These are phyloP conservation scores for Tetramitus jugosus DNA, from an alignment of 208 protist genomes.

Conservation along the genomic window DNA sequence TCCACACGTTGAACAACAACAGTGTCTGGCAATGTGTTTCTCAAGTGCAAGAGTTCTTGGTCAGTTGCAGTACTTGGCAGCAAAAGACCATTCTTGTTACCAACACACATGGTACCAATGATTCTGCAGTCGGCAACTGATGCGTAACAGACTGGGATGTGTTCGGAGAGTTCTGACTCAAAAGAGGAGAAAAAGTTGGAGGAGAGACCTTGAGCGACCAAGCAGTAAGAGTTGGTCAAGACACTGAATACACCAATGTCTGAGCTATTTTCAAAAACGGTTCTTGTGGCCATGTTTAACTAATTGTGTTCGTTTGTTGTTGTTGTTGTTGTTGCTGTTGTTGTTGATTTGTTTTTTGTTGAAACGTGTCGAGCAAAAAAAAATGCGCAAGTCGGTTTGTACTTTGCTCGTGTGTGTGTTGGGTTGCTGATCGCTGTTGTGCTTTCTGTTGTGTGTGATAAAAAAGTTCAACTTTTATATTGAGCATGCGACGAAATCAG, in stretches of 20 bases:
- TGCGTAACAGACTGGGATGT: conserved; percentile 95
- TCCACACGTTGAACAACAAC: conserved; percentile 94
- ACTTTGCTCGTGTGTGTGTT: too few species aligned
- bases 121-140: conserved; percentile 90
- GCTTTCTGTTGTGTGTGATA: too few species aligned
- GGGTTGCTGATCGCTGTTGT: too few species aligned
- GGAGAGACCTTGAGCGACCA: conserved; percentile 87
- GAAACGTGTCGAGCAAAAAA: too few species aligned
- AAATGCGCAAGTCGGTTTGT: too few species aligned
- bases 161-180: conserved; percentile 92
- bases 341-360: too few species aligned
- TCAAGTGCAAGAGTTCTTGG: conserved; percentile 97
- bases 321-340: too few species aligned
- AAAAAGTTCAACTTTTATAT: too few species aligned
- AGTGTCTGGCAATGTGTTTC: conserved; percentile 95
- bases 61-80: conserved; percentile 96
- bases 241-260: conserved; percentile 98
- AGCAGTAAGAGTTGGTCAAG: conserved; percentile 98
- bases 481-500: too few species aligned
- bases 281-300: too few species aligned
- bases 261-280: conserved; percentile 97
- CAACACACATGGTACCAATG: conserved; percentile 90
- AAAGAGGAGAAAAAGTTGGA: conserved; percentile 98
- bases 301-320: too few species aligned
- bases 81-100: conserved; percentile 96